Evolutionary conservation across 345 rosid species (phyloP).

Genomic region (Syzygium oleosum): DNA sequence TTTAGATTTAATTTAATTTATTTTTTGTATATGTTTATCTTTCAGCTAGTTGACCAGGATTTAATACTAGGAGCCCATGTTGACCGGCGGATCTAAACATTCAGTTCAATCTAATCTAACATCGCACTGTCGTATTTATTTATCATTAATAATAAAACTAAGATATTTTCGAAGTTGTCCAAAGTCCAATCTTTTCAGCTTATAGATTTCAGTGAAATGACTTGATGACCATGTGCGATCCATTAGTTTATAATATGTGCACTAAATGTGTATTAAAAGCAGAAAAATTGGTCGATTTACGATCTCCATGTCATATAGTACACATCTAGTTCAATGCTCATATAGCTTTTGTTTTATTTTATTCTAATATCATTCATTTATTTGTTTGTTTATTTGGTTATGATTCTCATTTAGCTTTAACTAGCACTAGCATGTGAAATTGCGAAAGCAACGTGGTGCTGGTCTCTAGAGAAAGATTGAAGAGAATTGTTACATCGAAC

Average conservation of each 20-base stretch:
- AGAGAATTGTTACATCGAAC: neutral
- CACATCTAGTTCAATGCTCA: neutral
- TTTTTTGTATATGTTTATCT: neutral
- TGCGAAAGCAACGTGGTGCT: neutral
- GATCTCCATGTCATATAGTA: neutral
- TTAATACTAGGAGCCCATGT: neutral
- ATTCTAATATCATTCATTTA: neutral
- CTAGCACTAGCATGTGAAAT: neutral
- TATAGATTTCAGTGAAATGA: neutral
- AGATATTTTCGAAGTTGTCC: neutral
- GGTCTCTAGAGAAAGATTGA: neutral
- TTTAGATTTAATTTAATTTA: neutral
- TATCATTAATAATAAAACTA: neutral
- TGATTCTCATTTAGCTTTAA: neutral
- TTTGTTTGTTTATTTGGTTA: neutral
- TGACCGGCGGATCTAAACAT: neutral
- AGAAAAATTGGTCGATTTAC: neutral
- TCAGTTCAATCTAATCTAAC: neutral
- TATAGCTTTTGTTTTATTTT: neutral
- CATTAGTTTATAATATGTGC: neutral
- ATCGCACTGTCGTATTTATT: neutral
- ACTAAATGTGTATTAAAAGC: neutral
- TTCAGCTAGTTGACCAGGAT: neutral
- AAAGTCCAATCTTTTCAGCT: neutral
- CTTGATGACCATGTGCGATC: neutral